These are phyloP conservation scores for Raffaelea arxii DNA, from an alignment of 2,329 filamentous ascomycete genomes.

Conservation along the genomic window DNA sequence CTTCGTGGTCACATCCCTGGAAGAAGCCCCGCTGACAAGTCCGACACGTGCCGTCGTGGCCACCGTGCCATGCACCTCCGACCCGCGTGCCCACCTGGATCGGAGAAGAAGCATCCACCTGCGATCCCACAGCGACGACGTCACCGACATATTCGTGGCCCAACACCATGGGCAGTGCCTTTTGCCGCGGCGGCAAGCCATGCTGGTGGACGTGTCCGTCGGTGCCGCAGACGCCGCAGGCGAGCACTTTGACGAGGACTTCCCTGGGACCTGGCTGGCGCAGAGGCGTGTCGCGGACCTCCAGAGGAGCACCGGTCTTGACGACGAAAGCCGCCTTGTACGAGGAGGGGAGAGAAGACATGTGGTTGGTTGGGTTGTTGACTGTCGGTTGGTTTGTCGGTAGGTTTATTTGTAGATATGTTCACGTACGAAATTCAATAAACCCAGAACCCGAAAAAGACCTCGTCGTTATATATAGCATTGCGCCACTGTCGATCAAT, in stretches of 20 bases:
- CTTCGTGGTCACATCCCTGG: constrained; percentile 56
- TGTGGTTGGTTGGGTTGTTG: neutral
- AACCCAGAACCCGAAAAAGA: too few relatives aligned
- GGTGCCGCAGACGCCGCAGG: constrained; percentile 62
- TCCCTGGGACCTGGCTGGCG: constrained; percentile 44
- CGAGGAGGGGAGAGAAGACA: constrained; percentile 44
- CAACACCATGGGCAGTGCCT: constrained; percentile 50
- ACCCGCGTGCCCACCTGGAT: constrained; percentile 57
- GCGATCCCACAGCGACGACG: constrained; percentile 49
- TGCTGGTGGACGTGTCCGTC: constrained; percentile 42
- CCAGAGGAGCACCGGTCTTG: constrained; percentile 38
- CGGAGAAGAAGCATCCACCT: constrained; percentile 42
- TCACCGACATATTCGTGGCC: constrained; percentile 66
- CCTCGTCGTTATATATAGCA: too few relatives aligned
- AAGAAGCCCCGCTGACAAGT: constrained; percentile 53
- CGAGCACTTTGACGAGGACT: constrained; percentile 60
- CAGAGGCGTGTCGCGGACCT: constrained; percentile 50
- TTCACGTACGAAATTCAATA: constrained; percentile 1
- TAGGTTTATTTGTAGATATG: neutral
- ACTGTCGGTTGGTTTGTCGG: neutral
- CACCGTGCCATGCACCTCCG: constrained; percentile 61
- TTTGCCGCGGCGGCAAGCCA: constrained; percentile 36
- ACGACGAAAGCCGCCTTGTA: constrained; percentile 58
- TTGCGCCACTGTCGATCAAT: too few relatives aligned
- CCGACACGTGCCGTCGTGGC: constrained; percentile 52